These are phyloP conservation scores for Fulvia fulva DNA, from an alignment of 2,329 filamentous ascomycete species.

Conservation along the genomic window DNA sequence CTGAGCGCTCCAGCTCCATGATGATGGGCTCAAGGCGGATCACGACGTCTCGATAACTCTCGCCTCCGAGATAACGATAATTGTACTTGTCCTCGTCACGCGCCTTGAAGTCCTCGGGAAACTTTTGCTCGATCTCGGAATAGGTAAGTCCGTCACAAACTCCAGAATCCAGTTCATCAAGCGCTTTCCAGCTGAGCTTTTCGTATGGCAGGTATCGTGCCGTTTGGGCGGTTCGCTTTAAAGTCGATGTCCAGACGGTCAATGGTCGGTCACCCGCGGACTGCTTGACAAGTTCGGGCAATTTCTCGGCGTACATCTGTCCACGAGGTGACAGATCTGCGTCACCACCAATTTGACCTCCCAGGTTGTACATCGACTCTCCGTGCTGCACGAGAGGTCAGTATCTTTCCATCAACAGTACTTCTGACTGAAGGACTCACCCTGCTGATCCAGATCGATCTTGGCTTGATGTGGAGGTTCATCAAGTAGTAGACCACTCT, in stretches of 20 bases:
- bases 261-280: constrained; percentile 75
- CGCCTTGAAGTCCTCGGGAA: constrained; percentile 90
- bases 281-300: constrained; percentile 78
- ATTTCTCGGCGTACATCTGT: constrained; percentile 76
- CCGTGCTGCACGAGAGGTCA: constrained; percentile 62
- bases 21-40: constrained; percentile 98
- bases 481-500: constrained; percentile 97
- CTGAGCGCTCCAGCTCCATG: constrained; percentile 94
- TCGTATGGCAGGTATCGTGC: constrained; percentile 85
- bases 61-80: constrained; percentile 94
- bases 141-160: constrained; percentile 97
- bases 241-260: constrained; percentile 71
- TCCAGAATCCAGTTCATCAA: constrained; percentile 94
- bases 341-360: constrained; percentile 89
- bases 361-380: constrained; percentile 87
- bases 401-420: neutral
- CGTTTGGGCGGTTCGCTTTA: constrained; percentile 85
- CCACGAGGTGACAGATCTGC: constrained; percentile 81
- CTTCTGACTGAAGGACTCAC: constrained; percentile 17
- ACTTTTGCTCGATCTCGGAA: constrained; percentile 84
- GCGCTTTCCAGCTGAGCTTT: constrained; percentile 96
- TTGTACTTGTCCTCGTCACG: constrained; percentile 99
- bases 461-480: constrained; percentile 94
- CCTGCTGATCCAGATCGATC: constrained; percentile 93
- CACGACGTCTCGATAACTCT: constrained; percentile 94